Conservation (phyloP, 208 protist genomes). For the Trypanosoma conorhini region DNA sequence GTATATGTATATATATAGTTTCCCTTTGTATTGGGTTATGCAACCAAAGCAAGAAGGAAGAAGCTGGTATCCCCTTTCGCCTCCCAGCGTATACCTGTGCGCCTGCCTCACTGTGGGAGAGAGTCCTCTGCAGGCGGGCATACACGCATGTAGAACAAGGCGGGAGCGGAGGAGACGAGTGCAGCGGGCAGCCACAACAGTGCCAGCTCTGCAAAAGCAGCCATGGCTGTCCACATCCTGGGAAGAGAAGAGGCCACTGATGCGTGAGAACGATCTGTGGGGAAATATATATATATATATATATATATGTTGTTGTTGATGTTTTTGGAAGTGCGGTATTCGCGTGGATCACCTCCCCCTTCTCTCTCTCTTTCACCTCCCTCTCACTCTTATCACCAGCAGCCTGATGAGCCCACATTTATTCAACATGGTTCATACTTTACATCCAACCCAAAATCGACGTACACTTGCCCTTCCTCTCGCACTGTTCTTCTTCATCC, state of each 20-base stretch:
- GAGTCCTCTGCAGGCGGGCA: not conserved
- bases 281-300: not conserved
- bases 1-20: not conserved
- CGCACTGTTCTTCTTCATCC: no score
- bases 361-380: conserved; percentile 2
- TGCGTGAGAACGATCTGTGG: not conserved
- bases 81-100: no score
- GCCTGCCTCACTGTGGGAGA: not conserved
- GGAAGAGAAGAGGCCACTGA: not conserved
- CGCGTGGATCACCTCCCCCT: not conserved
- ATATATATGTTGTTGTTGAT: no score
- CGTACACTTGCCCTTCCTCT: no score
- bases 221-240: no score
- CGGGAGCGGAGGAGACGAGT: not conserved
- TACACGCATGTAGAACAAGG: not conserved
- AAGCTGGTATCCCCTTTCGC: not conserved
- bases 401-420: not conserved
- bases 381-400: conserved; percentile 6
- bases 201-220: not conserved
- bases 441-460: not conserved
- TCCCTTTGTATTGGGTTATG: not conserved
- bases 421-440: not conserved
- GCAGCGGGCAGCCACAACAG: not conserved
- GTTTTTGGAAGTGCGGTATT: not conserved
- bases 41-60: not conserved